Conservation (phyloP, 2,329 filamentous ascomycete genomes). For the Chrysoporthe austroafricana region DNA sequence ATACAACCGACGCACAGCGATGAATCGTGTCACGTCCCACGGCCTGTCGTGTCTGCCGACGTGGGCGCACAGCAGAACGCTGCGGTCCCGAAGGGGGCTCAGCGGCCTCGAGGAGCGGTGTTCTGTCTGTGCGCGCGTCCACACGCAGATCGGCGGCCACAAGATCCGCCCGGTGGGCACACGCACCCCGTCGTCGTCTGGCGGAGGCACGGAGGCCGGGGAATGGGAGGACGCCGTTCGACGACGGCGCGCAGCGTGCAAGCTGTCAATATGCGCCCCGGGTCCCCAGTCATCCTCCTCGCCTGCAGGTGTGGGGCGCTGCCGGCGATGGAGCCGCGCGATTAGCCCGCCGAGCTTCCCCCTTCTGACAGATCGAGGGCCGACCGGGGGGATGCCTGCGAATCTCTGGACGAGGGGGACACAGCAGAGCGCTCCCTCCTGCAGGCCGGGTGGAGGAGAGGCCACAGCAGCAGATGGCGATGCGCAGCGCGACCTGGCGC, state of each 20-base stretch:
- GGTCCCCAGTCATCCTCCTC: neutral
- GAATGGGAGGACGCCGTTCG: neutral
- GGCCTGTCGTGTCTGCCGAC: slow-evolving; percentile 4
- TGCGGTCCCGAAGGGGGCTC: neutral
- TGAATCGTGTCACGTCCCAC: slow-evolving; percentile 8
- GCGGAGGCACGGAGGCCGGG: neutral
- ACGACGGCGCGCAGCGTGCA: neutral
- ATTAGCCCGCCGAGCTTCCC: neutral
- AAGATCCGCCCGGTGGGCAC: neutral
- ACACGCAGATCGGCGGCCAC: neutral
- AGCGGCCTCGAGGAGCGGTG: neutral
- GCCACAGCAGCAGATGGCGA: neutral
- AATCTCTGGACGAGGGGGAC: no score
- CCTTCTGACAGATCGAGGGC: neutral
- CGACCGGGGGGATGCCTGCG: neutral
- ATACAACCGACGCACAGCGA: neutral
- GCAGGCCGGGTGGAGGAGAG: neutral
- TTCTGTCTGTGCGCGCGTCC: no score
- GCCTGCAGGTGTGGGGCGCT: neutral
- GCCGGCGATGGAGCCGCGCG: slow-evolving; percentile 10
- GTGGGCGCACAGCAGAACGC: neutral
- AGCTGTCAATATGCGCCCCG: neutral
- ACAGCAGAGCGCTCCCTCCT: no score
- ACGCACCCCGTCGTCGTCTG: neutral
- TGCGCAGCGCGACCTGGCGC: neutral